Base-by-base conservation (phyloP, 2,329 filamentous ascomycete genomes). In the Pleomassaria siparia region DNA sequence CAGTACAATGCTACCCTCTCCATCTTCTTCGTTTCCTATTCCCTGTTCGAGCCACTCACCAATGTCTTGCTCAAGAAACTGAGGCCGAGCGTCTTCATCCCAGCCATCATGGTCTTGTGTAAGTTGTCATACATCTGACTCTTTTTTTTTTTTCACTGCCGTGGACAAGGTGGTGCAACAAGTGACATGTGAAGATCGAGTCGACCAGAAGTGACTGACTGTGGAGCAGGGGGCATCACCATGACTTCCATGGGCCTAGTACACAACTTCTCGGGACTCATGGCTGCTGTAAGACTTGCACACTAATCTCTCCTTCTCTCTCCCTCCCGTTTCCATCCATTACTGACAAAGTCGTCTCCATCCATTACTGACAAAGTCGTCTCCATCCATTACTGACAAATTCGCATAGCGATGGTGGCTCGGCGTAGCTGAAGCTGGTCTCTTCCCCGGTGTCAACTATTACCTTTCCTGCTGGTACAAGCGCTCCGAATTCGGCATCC, bases 21-120 rank as follows among this genome's bases (percentile, higher is more conserved):
- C 26, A 86, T 95, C 58, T 95, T 95, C 74, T 95, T 95, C 73
- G 78, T 95, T 41, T 90, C 87, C 0, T 96, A 96, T 66, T 80
- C 88, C 2, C 71, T 91, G 26, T 91, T 89, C 53, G 89, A 94
- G 67, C 83, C 84, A 0, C 60, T 91, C 35, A 90, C 88, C 50
- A 95, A 95, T 66, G 76, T 92, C 39, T 71, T 95, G 20, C 82
- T 95, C 49, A 95, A 95, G 72, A 80, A 78, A 15, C 74, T 89
- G 51, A 80, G 84, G 1, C 91, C 91, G 0, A 89, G 86, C 30
- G 73, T 91, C 44, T 96, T 95, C 64, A 83, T 95, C 46, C 87
- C 90, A 2, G 74, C 80, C 25, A 95, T 95, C 63, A 95, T 96
- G 86, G 78, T 81, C 6, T 50, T 44, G 53, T 62, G 55, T 50